A percentile compares a stretch with the other conserved stretches of the same genome.
phyloP scores from a whole-genome alignment of 2,329 filamentous ascomycete species.

The Lizonia empirigonia region DNA sequence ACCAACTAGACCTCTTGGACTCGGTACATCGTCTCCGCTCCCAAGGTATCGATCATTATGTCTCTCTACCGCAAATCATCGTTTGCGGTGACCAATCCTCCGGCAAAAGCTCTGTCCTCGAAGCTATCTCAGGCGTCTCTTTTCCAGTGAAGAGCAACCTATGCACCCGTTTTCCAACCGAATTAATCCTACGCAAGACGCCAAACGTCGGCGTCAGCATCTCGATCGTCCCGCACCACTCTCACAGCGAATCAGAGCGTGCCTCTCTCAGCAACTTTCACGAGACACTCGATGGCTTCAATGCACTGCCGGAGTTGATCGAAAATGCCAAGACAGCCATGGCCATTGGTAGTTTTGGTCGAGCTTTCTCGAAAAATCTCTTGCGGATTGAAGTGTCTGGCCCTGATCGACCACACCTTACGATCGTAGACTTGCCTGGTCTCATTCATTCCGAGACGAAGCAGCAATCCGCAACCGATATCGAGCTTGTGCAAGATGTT shows the following conservation, averaged over 20 bases:
- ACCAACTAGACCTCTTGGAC: conserved; percentile 55
- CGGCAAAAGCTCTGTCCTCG: conserved; percentile 41
- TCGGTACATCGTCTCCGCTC: conserved; percentile 57
- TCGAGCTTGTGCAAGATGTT: conserved; percentile 54
- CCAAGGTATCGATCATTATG: conserved; percentile 40
- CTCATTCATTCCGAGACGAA: conserved; percentile 55
- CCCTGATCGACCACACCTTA: conserved; percentile 52
- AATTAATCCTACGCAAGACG: conserved; percentile 60
- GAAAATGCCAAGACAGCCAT: conserved; percentile 59
- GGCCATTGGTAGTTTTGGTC: conserved; percentile 50
- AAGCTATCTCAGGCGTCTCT: conserved; percentile 57
- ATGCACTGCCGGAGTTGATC: conserved; percentile 44
- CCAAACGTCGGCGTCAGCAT: conserved; percentile 49
- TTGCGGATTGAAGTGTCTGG: conserved; percentile 40
- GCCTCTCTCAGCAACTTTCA: conserved; percentile 26
- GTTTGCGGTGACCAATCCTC: conserved; percentile 40
- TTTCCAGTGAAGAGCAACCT: conserved; percentile 62
- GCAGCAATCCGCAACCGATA: conserved; percentile 53
- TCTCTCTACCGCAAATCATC: conserved; percentile 39
- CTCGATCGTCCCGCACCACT: conserved; percentile 46
- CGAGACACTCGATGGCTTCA: conserved; percentile 21
- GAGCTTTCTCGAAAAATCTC: conserved; percentile 33
- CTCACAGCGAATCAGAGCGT: conserved; percentile 18
- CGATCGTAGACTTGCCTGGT: conserved; percentile 62
- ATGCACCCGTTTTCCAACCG: conserved; percentile 67